Conservation (phyloP, 768 basidiomycete species). For the Boletus rufocinnamomeus region DNA sequence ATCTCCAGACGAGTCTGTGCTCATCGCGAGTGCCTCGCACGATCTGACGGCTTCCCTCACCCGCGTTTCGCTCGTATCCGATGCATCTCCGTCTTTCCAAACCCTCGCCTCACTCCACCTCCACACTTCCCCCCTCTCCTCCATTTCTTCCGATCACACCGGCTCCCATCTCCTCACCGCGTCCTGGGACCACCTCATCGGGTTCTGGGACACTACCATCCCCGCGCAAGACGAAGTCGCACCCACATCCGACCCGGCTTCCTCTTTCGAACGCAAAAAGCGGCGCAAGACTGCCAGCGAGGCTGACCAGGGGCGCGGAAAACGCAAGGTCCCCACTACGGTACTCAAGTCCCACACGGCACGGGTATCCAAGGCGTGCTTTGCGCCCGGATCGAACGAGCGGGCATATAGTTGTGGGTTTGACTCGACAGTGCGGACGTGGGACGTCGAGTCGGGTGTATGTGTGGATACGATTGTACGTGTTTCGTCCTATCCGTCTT, state of each 20-base stretch:
- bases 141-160: no score
- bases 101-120: conserved; percentile 69
- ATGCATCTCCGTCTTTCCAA: conserved; percentile 7
- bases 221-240: conserved; percentile 65
- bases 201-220: conserved; percentile 69
- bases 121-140: conserved; percentile 71
- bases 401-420: conserved; percentile 51
- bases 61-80: conserved; percentile 17
- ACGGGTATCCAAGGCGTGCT: conserved; percentile 74
- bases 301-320: no score
- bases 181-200: no score
- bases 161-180: no score
- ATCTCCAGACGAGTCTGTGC: no score
- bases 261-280: conserved; percentile 46
- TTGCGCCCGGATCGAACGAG: conserved; percentile 41
- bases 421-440: conserved; percentile 86
- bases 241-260: neutral
- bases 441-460: conserved; percentile 82
- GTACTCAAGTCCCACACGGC: conserved; percentile 87
- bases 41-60: no score
- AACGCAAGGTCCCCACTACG: no score
- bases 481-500: neutral
- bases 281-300: no score
- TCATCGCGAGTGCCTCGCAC: conserved; percentile 73
- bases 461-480: conserved; percentile 68